Evolutionary conservation across 768 basidiomycete species (phyloP), one percentile per base, ranked within the genome.

Genomic region (Lactarius deliciosus): DNA sequence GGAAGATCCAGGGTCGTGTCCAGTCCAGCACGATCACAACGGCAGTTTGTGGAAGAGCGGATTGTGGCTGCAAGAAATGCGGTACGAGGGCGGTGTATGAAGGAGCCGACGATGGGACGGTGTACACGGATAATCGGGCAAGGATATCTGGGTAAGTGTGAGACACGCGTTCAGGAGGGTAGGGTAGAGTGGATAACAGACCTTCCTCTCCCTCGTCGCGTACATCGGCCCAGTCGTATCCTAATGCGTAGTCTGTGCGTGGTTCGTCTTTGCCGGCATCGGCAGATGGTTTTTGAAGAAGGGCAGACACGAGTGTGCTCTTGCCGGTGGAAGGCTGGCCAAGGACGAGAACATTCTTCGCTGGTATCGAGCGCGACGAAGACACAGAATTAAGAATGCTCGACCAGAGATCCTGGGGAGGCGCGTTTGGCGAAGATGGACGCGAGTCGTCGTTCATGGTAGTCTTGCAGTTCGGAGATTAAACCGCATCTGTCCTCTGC

Each of bases 181-280:
- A n/a, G n/a, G n/a, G n/a, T 2, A 30, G 30, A 30, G 32, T 1
- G 53, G 45, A 32, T 18, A 10, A 77, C 86, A 68, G 66, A 89
- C 96, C 96, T 86, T 97, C 95, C 73, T 97, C 96, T 5, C 87
- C 94, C 32, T 97, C 96, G 72, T 98, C 94, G 60, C 88, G 81
- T 32, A 97, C 85, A 73, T 97, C 92, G 4, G 92, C 83, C 83
- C 93, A 96, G 71, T 96, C 91, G 74, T 96, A 98, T 45, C 95
- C 94, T 70, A 98, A 75, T 0, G 94, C 92, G 77, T 96, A 90
- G 72, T 95, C 92, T 9, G 80, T 79, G 63, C 82, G 81, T 56
- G 84, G 81, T 66, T 86, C 85, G 69, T 86, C 85, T 70, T 84
- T 84, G 57, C 76, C 79, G 64, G 84, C 85, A 64, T 87, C 85